Percentiles rank a stretch among this genome's conserved stretches.
These are phyloP conservation scores for Salix koriyanagi DNA, from an alignment of 345 rosid species.

Conservation along the genomic window DNA sequence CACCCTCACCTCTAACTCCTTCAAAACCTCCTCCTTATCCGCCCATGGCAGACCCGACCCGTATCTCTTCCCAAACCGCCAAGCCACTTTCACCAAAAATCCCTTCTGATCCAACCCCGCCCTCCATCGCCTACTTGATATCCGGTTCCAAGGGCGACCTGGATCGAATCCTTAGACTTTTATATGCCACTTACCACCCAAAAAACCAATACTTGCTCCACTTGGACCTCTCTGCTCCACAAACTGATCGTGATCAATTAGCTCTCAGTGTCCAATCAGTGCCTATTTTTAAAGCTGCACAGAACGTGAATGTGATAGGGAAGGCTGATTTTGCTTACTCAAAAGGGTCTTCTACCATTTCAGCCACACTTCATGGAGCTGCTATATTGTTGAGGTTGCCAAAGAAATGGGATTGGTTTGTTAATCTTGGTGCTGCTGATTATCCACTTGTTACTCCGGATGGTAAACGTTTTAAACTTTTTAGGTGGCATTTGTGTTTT, in stretches of 20 bases:
- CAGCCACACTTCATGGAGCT: conserved; percentile 85
- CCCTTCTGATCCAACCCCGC: conserved; percentile 57
- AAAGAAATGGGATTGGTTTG: conserved; percentile 82
- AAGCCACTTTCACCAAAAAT: conserved; percentile 37
- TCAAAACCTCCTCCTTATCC: conserved; percentile 18
- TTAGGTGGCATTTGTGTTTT: neutral
- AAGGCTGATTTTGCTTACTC: conserved; percentile 71
- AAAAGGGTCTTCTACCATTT: conserved; percentile 75
- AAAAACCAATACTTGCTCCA: conserved; percentile 78
- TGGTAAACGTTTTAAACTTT: conserved; percentile 38
- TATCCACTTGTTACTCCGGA: conserved; percentile 94
- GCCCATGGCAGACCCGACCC: conserved; percentile 49
- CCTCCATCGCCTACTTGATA: conserved; percentile 72
- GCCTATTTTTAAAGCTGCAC: conserved; percentile 66
- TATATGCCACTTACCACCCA: conserved; percentile 78
- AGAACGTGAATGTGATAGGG: conserved; percentile 76
- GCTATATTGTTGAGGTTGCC: conserved; percentile 70
- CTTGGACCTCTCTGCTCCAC: conserved; percentile 64
- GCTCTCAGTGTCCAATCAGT: conserved; percentile 55
- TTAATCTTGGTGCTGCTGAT: conserved; percentile 61
- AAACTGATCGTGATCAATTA: conserved; percentile 60
- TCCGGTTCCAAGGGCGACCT: conserved; percentile 72
- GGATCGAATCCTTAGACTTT: conserved; percentile 66
- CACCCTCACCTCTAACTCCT: conserved; percentile 39
- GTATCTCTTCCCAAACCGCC: conserved; percentile 60